phyloP scores from a whole-genome alignment of 306 rosid genomes.

The Mucuna pruriens region DNA sequence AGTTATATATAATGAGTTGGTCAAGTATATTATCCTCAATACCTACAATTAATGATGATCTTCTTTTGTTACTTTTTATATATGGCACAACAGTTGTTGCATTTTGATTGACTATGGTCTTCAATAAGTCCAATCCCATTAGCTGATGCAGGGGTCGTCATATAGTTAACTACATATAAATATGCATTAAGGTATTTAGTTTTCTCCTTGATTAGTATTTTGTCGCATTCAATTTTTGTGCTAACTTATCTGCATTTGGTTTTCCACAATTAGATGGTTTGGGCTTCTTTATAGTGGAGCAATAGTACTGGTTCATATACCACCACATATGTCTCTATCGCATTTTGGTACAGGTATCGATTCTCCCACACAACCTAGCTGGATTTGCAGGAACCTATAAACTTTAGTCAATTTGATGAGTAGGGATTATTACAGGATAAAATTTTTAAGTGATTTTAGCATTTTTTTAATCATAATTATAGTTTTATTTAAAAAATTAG shows the following conservation, averaged over 20 bases:
- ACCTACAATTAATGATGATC: background rate
- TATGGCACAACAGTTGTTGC: background rate
- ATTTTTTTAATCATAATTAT: background rate
- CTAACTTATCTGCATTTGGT: background rate
- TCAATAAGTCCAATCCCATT: background rate
- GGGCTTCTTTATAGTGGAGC: slow-evolving; percentile 35
- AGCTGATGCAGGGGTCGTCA: too few species aligned
- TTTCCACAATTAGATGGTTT: slow-evolving; percentile 15
- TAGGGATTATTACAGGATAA: background rate
- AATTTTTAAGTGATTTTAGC: background rate
- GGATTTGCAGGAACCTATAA: slow-evolving; percentile 31
- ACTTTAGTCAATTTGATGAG: slow-evolving; percentile 6
- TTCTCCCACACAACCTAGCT: slow-evolving; percentile 36
- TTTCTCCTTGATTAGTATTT: background rate
- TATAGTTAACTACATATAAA: background rate
- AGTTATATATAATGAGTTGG: background rate
- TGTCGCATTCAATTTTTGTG: slow-evolving; percentile 9
- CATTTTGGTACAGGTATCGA: slow-evolving; percentile 36
- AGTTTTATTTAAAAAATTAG: background rate
- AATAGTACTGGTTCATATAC: slow-evolving; percentile 20
- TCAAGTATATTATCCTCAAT: background rate
- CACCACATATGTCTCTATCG: slow-evolving; percentile 40
- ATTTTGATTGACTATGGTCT: background rate
- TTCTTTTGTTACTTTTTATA: background rate
- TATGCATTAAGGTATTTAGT: background rate